phyloP scores from a whole-genome alignment of 495 filamentous ascomycete species.

The Amphirosellinia nigrospora region DNA sequence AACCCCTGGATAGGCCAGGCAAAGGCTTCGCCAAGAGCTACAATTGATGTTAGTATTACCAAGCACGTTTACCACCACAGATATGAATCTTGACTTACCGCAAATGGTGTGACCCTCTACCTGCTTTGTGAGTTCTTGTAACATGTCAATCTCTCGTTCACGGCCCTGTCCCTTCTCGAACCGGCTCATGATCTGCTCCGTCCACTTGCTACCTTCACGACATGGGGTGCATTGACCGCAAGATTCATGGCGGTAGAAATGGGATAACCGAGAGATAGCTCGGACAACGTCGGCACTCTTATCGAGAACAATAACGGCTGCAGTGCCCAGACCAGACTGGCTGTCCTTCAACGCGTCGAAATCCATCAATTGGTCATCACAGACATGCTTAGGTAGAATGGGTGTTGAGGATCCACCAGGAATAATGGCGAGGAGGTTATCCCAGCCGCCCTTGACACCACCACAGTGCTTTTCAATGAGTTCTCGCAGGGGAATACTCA shows the following conservation, averaged over 20 bases:
- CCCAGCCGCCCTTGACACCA: slow-evolving; percentile 95
- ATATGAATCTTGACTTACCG: slow-evolving; percentile 55
- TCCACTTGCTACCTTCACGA: slow-evolving; percentile 97
- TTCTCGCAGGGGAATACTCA: slow-evolving; percentile 93
- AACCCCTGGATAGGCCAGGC: slow-evolving; percentile 98
- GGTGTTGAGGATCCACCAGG: slow-evolving; percentile 96
- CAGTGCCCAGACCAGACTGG: slow-evolving; percentile 96
- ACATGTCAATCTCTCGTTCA: slow-evolving; percentile 96
- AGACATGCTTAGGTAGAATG: slow-evolving; percentile 84
- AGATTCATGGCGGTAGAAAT: slow-evolving; percentile 98
- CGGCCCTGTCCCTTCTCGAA: slow-evolving; percentile 90
- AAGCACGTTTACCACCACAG: background rate
- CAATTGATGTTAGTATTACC: slow-evolving; percentile 18
- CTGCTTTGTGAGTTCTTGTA: slow-evolving; percentile 98
- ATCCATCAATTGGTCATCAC: slow-evolving; percentile 97
- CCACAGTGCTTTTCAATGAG: slow-evolving; percentile 98
- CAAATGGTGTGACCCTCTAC: slow-evolving; percentile 99
- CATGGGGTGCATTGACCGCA: slow-evolving; percentile 99
- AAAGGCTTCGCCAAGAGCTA: slow-evolving; percentile 93
- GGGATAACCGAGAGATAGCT: slow-evolving; percentile 86
- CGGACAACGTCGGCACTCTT: slow-evolving; percentile 95
- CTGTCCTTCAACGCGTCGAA: slow-evolving; percentile 98
- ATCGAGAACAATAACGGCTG: slow-evolving; percentile 98
- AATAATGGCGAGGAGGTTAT: slow-evolving; percentile 94
- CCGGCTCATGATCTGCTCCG: slow-evolving; percentile 96